Evolutionary conservation across 306 rosid species (phyloP).

Genomic region (Bauhinia variegata): DNA sequence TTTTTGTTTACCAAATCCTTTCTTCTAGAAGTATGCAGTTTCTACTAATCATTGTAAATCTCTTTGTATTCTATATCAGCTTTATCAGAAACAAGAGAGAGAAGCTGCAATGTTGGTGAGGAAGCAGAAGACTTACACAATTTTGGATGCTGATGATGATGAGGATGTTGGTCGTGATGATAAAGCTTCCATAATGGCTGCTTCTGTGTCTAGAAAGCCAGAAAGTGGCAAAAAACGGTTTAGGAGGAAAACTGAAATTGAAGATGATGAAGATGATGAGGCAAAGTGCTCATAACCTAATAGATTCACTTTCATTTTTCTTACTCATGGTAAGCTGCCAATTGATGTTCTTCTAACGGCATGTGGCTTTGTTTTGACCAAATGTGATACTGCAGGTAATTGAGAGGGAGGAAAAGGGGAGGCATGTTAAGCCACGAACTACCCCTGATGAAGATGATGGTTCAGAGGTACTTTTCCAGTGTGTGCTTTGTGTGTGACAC

Average conservation of each 20-base stretch:
- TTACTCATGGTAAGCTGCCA: conserved; percentile 36
- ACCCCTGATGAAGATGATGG: conserved; percentile 58
- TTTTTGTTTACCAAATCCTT: conserved; percentile 3
- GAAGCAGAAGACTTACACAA: conserved; percentile 72
- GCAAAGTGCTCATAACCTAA: conserved; percentile 48
- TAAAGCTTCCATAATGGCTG: conserved; percentile 41
- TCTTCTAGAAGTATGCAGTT: not conserved
- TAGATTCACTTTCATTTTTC: conserved; percentile 36
- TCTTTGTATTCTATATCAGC: conserved; percentile 48
- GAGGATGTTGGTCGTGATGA: conserved; percentile 37
- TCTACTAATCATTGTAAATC: conserved; percentile 24
- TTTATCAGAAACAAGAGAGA: conserved; percentile 82
- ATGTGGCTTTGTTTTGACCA: conserved; percentile 41
- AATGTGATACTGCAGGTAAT: conserved; percentile 59
- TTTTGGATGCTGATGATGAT: conserved; percentile 65
- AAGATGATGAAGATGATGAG: conserved; percentile 78
- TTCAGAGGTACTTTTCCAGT: conserved; percentile 67
- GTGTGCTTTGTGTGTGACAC: conserved; percentile 15
- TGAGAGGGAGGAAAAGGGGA: conserved; percentile 51
- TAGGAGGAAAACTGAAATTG: conserved; percentile 69
- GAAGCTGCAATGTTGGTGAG: conserved; percentile 78
- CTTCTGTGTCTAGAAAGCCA: conserved; percentile 46
- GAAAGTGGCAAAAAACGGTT: conserved; percentile 60
- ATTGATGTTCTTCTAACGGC: conserved; percentile 36
- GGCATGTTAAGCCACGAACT: conserved; percentile 67